Evolutionary conservation across 192 early-diverging fungal species (phyloP).

Genomic region (Phlyctochytrium planicorne): DNA sequence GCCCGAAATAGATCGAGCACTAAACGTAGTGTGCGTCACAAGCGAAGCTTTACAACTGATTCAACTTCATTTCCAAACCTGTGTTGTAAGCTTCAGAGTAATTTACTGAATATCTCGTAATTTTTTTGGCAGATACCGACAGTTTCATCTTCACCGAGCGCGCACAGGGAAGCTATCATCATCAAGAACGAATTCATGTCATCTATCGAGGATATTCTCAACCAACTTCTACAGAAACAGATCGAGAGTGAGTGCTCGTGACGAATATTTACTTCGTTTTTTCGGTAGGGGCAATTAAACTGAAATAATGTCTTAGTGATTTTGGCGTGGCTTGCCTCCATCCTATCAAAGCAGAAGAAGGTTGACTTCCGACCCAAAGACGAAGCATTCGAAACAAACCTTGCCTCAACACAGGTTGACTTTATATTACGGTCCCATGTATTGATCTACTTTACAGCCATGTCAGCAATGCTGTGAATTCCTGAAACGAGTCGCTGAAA

Average conservation of each 20-base stretch:
- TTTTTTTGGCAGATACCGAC: constrained; percentile 58
- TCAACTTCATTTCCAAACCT: constrained; percentile 79
- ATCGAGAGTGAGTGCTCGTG: constrained; percentile 57
- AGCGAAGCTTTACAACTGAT: constrained; percentile 72
- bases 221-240: constrained; percentile 70
- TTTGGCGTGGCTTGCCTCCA: constrained; percentile 64
- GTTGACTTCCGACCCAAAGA: constrained; percentile 91
- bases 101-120: not conserved
- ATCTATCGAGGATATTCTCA: constrained; percentile 76
- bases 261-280: constrained; percentile 8
- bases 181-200: constrained; percentile 89
- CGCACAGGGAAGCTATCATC: constrained; percentile 82
- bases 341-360: constrained; percentile 79
- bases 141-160: constrained; percentile 62
- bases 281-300: not conserved
- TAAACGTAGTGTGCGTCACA: constrained; percentile 63
- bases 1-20: constrained; percentile 56
- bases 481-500: constrained; percentile 61
- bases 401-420: constrained; percentile 31
- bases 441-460: constrained; percentile 51
- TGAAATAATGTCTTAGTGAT: constrained; percentile 45
- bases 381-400: constrained; percentile 61
- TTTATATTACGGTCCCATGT: not conserved
- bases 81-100: constrained; percentile 50
- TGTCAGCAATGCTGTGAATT: constrained; percentile 81